A percentile compares a stretch with the other conserved stretches of the same genome.
phyloP scores from a whole-genome alignment of 495 filamentous ascomycete species.

The Annulohypoxylon moriforme region DNA sequence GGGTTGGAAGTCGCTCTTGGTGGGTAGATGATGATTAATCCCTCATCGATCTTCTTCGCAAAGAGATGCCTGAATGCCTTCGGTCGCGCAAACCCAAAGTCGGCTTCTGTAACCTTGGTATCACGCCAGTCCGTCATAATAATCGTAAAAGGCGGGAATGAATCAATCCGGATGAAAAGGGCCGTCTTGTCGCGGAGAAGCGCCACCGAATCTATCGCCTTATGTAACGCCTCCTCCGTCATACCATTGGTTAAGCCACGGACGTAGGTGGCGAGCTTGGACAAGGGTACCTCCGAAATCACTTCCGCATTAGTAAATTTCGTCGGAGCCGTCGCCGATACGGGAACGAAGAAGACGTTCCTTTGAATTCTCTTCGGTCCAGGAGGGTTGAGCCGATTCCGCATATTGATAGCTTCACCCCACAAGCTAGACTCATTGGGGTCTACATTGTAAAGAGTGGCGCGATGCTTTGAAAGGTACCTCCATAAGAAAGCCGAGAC shows the following conservation, averaged over 20 bases:
- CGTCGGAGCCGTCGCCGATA: slow-evolving; percentile 35
- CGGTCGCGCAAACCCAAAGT: slow-evolving; percentile 50
- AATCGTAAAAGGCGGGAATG: slow-evolving; percentile 45
- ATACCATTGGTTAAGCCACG: slow-evolving; percentile 54
- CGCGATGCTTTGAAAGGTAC: slow-evolving; percentile 49
- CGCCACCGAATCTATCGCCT: slow-evolving; percentile 48
- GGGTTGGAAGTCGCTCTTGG: slow-evolving; percentile 32
- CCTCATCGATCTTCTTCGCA: slow-evolving; percentile 45
- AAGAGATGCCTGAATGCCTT: slow-evolving; percentile 45
- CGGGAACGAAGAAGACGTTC: slow-evolving; percentile 51
- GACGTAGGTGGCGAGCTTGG: slow-evolving; percentile 52
- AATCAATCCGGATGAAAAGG: slow-evolving; percentile 46
- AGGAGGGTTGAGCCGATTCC: slow-evolving; percentile 49
- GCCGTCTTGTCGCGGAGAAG: slow-evolving; percentile 52
- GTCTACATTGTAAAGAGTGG: slow-evolving; percentile 48
- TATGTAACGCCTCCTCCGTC: slow-evolving; percentile 50
- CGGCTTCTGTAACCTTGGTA: slow-evolving; percentile 37
- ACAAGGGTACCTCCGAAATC: slow-evolving; percentile 52
- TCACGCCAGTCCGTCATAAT: slow-evolving; percentile 50
- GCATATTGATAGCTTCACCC: slow-evolving; percentile 56
- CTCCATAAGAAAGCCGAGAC: slow-evolving; percentile 56
- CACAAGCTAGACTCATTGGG: slow-evolving; percentile 45
- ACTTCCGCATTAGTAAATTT: slow-evolving; percentile 47
- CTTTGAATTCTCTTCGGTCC: slow-evolving; percentile 49
- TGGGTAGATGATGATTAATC: slow-evolving; percentile 48